Base-by-base conservation (phyloP, 345 rosid species). In the Dipteronia dyeriana region DNA sequence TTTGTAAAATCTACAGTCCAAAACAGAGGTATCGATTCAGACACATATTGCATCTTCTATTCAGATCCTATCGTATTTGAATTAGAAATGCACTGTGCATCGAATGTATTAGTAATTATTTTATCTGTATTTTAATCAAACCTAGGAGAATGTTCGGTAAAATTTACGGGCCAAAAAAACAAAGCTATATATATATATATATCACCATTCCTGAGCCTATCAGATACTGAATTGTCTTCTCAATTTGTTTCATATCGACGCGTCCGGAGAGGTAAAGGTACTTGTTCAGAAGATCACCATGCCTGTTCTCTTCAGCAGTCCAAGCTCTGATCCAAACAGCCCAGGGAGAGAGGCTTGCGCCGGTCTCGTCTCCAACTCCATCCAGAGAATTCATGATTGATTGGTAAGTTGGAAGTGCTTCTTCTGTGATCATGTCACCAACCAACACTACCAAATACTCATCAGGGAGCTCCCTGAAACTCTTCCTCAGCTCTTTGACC, bases 241-340 rank as follows among this genome's bases (percentile, higher is more conserved):
- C 88, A 66, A 85, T 82, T 53, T 78, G 82, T 74, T 73, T 80
- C 88, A 83, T 82, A 71, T 85, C 86, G 22, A 85, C 86, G 4
- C 88, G 80, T 45, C 88, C 88, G 41, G 83, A 80, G 5, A 85
- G 74, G 78, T 85, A 85, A 23, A 85, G 85, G 66, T 85, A 85
- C 79, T 82, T 85, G 75, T 76, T 80, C 73, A 85, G 88, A 9
- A 85, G 84, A 75, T 82, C 88, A 34, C 86, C 86, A 1, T 85
- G 88, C 39, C 88, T 80, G 45, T 83, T 85, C 70, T 83, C 88
- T 62, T 85, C 88, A 31, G 86, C 88, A 23, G 82, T 85, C 86
- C 88, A 82, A 29, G 79, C 88, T 70, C 88, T 78, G 1, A 77
- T 78, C 88, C 84, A 85, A 16, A 70, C 38, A 26, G 85, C 86